Evolutionary conservation across 202 grass and related monocot species (phyloP), one percentile per base, ranked within the genome.

Genomic region (Setaria italica): DNA sequence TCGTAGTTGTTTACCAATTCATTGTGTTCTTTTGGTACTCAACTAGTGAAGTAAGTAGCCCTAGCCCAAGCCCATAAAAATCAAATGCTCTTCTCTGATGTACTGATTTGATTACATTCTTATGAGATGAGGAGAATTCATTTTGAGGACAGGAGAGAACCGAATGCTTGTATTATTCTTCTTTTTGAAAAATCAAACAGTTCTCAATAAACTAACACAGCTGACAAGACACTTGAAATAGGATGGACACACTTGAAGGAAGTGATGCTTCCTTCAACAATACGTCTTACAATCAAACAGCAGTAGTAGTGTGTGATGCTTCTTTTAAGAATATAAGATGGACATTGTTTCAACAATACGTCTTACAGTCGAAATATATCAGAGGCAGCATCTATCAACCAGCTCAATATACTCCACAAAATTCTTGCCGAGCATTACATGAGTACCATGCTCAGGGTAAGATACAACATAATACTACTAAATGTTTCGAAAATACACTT

Each of bases 401-500:
- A 53, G 51, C 53, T 42, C 76, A 85, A 50, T 11, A 19, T 77
- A 64, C 77, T 11, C 45, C 53, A 30, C 81, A 66, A 85, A 86
- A 73, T 9, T 29, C 71, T 66, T 33, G 19, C 55, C 0, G 46
- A 76, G 45, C 85, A 84, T 84, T 56, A 19, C 63, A 70, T 39
- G 30, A 70, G 20, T 49, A 70, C 33, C 33, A 77, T 70, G 62
- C 35, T 84, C 85, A 70, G 75, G 25, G 9, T 20, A 62, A 69
- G 35, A 87, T 90, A 65, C 71, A 81, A 77, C 76, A 90, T 55
- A 84, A 47, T 76, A 68, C 66, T 65, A 19, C 35, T 57, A 84
- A 62, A 41, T 84, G 32, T 58, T 91, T 57, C 19, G 17, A 14
- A 76, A 74, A 84, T 71, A 64, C 19, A 67, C 15, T 35, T 43